These are phyloP conservation scores for Fusarium armeniacum DNA, from an alignment of 2,329 filamentous ascomycete genomes.

Conservation along the genomic window DNA sequence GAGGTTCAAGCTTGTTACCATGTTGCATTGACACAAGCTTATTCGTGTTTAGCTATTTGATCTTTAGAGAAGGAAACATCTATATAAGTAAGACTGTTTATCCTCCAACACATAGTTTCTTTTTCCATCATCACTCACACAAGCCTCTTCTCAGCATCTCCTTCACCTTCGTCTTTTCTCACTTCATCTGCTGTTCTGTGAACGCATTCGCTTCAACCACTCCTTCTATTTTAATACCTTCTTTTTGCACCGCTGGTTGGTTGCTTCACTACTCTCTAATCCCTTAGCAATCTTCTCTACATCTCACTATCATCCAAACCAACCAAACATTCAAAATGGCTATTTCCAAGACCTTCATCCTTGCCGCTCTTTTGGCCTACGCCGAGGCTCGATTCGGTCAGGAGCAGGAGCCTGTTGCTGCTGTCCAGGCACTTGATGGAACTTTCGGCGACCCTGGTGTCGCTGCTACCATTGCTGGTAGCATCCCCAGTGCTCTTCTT, in stretches of 20 bases:
- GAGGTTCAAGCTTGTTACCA: conserved; percentile 17
- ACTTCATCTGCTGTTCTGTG: conserved; percentile 49
- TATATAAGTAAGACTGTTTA: conserved; percentile 45
- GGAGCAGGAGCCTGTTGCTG: conserved; percentile 70
- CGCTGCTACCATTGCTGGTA: conserved; percentile 74
- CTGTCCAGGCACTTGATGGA: conserved; percentile 64
- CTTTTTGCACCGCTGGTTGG: conserved; percentile 46
- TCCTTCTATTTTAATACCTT: conserved; percentile 38
- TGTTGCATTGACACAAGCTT: conserved; percentile 35
- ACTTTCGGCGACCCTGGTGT: conserved; percentile 69
- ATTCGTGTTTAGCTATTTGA: conserved; percentile 33
- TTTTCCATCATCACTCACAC: conserved; percentile 33
- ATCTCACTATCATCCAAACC: conserved; percentile 12
- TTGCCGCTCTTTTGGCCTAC: conserved; percentile 54
- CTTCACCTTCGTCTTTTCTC: conserved; percentile 26
- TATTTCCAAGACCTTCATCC: conserved; percentile 37
- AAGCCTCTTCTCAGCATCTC: conserved; percentile 31
- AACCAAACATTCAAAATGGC: conserved; percentile 15
- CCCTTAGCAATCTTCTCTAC: conserved; percentile 14
- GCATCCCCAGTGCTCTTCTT: conserved; percentile 72
- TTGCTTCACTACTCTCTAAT: conserved; percentile 28
- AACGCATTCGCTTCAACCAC: conserved; percentile 50
- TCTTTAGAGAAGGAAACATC: conserved; percentile 16
- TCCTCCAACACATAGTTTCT: conserved; percentile 26
- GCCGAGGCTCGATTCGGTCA: conserved; percentile 72